Percentiles rank a stretch among this genome's conserved stretches.
Conservation (phyloP, 2,329 filamentous ascomycete genomes). For the Pezicula carpinea region DNA sequence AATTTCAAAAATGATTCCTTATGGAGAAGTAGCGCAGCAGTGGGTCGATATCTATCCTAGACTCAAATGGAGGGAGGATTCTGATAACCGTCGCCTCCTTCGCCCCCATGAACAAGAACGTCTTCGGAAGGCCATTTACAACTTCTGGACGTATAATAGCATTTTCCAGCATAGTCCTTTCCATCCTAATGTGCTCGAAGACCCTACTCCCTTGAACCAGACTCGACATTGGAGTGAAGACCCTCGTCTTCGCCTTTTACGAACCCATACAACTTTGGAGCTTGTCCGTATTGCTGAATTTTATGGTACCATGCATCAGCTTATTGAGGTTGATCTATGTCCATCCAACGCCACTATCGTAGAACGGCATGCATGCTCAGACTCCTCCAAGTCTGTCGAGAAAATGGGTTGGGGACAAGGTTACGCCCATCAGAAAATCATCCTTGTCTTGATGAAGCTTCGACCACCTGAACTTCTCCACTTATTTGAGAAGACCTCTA, state of each 20-base stretch:
- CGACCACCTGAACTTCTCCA: slow-evolving; percentile 22
- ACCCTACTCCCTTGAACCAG: slow-evolving; percentile 4
- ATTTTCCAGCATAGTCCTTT: slow-evolving; percentile 25
- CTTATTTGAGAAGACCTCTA: slow-evolving; percentile 23
- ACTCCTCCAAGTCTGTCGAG: slow-evolving; percentile 17
- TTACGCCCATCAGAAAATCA: slow-evolving; percentile 16
- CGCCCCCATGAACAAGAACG: slow-evolving; percentile 20
- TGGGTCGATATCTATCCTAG: slow-evolving; percentile 28
- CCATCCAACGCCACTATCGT: slow-evolving; percentile 24
- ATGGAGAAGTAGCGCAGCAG: slow-evolving; percentile 23
- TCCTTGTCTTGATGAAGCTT: slow-evolving; percentile 23
- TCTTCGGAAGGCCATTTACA: slow-evolving; percentile 25
- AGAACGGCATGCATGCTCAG: slow-evolving; percentile 19
- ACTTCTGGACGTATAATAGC: slow-evolving; percentile 27
- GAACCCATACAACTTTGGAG: slow-evolving; percentile 22
- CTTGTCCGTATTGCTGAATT: slow-evolving; percentile 25
- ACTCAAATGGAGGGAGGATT: slow-evolving; percentile 25
- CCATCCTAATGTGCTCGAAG: slow-evolving; percentile 11
- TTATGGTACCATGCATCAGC: slow-evolving; percentile 21
- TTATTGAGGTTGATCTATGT: slow-evolving; percentile 25
- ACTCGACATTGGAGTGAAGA: slow-evolving; percentile 13
- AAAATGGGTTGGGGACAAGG: slow-evolving; percentile 27
- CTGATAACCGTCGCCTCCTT: slow-evolving; percentile 25
- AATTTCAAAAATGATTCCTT: slow-evolving; percentile 26
- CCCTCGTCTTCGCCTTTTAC: slow-evolving; percentile 21